Conservation (phyloP, 495 filamentous ascomycete genomes). For the Annulohypoxylon bovei region DNA sequence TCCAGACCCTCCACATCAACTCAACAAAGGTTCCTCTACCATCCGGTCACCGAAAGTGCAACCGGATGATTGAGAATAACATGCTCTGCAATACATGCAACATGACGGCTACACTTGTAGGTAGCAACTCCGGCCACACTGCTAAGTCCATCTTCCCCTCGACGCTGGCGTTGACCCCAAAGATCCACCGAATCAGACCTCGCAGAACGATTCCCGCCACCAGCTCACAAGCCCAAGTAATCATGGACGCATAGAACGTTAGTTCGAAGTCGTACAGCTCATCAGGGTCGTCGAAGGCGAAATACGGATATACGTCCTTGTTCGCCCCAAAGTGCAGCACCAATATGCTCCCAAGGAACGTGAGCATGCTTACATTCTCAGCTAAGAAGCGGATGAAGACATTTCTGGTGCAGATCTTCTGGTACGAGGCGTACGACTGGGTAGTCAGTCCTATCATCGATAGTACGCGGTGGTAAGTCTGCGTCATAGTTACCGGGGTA, state of each 20-base stretch:
- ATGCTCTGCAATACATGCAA: conserved; percentile 74
- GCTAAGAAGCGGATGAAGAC: conserved; percentile 70
- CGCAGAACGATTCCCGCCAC: conserved; percentile 65
- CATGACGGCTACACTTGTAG: conserved; percentile 68
- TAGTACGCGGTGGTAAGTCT: conserved; percentile 62
- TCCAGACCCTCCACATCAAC: conserved; percentile 36
- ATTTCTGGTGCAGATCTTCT: conserved; percentile 67
- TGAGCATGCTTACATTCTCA: conserved; percentile 72
- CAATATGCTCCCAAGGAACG: conserved; percentile 68
- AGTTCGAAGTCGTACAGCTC: conserved; percentile 64
- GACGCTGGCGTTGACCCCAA: conserved; percentile 64
- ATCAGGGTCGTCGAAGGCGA: conserved; percentile 61
- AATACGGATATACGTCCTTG: conserved; percentile 68
- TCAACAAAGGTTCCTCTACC: conserved; percentile 10
- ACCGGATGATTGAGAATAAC: conserved; percentile 69
- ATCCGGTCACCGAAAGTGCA: conserved; percentile 62
- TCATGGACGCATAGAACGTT: conserved; percentile 66
- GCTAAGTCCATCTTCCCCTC: conserved; percentile 68
- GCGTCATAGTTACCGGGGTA: conserved; percentile 67
- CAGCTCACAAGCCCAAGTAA: conserved; percentile 72
- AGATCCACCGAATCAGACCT: conserved; percentile 62
- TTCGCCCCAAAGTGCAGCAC: conserved; percentile 71
- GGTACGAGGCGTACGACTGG: conserved; percentile 66
- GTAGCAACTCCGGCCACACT: conserved; percentile 69
- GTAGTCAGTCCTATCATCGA: conserved; percentile 58